Conservation (phyloP, 2,329 filamentous ascomycete genomes). For the Cryphonectria parasitica region DNA sequence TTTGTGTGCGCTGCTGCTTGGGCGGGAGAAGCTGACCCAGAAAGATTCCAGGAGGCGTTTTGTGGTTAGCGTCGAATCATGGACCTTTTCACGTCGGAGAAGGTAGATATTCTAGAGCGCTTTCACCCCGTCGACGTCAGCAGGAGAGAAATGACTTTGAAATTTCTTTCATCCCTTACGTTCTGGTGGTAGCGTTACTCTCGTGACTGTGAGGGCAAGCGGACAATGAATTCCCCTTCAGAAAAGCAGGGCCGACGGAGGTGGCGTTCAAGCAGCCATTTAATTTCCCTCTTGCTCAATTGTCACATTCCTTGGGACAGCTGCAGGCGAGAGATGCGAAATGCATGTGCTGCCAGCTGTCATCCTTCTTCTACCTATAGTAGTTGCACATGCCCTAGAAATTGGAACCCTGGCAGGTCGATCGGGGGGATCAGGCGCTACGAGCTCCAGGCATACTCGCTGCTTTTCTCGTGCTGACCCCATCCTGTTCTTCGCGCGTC, state of each 20-base stretch:
- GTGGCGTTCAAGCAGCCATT: background rate
- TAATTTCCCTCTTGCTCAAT: background rate
- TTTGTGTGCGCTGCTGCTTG: background rate
- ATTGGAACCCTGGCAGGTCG: background rate
- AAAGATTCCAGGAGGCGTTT: background rate
- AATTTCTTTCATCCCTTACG: background rate
- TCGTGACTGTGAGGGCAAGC: background rate
- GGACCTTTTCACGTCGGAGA: background rate
- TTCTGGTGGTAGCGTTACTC: background rate
- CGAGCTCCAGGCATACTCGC: background rate
- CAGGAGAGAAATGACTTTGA: background rate
- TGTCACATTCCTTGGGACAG: background rate
- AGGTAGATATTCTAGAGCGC: background rate
- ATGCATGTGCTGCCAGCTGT: constrained; percentile 12
- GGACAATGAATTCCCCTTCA: background rate
- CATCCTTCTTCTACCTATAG: background rate
- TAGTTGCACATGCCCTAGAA: background rate
- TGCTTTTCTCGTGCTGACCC: background rate
- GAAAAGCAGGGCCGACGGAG: background rate
- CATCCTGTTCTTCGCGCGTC: background rate
- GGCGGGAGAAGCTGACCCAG: background rate
- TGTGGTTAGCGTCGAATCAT: background rate
- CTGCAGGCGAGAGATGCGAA: background rate
- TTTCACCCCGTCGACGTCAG: background rate
- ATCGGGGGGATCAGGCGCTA: background rate